Evolutionary conservation across 495 filamentous ascomycete species (phyloP), one percentile per base, ranked within the genome.

Genomic region (Filosporella fistucella): DNA sequence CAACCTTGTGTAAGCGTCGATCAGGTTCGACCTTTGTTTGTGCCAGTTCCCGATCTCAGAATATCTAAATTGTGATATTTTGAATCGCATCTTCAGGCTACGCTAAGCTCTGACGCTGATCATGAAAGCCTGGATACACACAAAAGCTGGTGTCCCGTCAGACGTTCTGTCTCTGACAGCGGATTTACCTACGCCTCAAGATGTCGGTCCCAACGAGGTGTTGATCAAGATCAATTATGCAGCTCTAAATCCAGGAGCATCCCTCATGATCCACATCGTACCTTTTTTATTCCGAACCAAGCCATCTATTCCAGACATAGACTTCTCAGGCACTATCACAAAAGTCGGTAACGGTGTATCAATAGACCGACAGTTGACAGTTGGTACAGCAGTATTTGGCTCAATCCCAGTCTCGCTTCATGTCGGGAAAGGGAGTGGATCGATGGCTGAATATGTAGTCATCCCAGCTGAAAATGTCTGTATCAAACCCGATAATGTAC

Each of bases 161-260:
- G 21, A 20, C 38, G 53, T 63, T 22, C 63, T 65, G 12, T 17
- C 41, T 14, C 46, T 65, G 10, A 35, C 45, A 11, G 54, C 51
- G 25, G 36, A 57, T 18, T 52, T 66, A 24, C 52, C 61, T 0
- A 39, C 42, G n/a, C 58, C 60, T 9, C 52, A 38, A 4, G 21
- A 36, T 16, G 50, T 58, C 47, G 53, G 60, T 44, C 51, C 46
- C 26, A 50, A 28, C 4, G 51, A 54, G 2, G 42, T 71, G 45
- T 62, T 67, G 20, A 40, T 74, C 44, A 55, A 57, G 39, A 50
- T 69, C 24, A 48, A 57, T 44, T 57, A 70, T 56, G 62, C 64
- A 7, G 49, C 69, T 8, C 60, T 74, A 34, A 71, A 69, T 55
- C 69, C 71, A 16, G 68, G 59, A 33, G 65, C 61, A 21, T 51